Evolutionary conservation across 2,329 filamentous ascomycete genomes (phyloP), one percentile per base, ranked within the genome.

Genomic region (Trichoderma koningiopsis): DNA sequence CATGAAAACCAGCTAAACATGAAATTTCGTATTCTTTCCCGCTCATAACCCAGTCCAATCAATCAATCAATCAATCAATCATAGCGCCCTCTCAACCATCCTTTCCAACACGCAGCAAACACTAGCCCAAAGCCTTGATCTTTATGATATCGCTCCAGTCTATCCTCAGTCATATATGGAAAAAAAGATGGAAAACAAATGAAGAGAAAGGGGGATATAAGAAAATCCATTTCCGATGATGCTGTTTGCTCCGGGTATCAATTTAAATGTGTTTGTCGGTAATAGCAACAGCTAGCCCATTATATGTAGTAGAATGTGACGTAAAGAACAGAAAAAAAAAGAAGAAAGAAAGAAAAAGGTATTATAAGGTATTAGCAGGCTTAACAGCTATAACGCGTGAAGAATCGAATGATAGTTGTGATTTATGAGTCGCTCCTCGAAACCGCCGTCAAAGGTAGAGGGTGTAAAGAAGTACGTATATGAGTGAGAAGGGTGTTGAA

Each of bases 201-300:
- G 57, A 40, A 31, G 22, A 3, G 10, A 55, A 33, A 27, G 10
- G 24, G 14, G 16, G 27, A 61, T 22, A 57, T 4, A 16, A 19
- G 16, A 47, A 33, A 61, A 64, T 22, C 37, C 52, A 35, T 40
- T 35, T 29, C 63, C 37, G 27, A 35, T 58, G 16, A 66, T 55
- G 35, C 53, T 35, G 53, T 59, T 58, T 55, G 65, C 65, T 68
- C 56, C 65, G 57, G 65, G 57, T 68, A 68, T 68, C 65, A 68
- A 37, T 29, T 63, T 64, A 55, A 55, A 29, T 67, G 40, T 59
- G 64, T 55, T 61, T 68, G 24, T 47, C 57, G 43, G 33, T 40
- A 49, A 61, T 68, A 24, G 47, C 40, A 47, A 61, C 56, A 59
- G 58, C 53, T 37, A 67, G 59, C n/a, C 55, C 55, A 67, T 52